A percentile compares a stretch with the other conserved stretches of the same genome.
Conservation (phyloP, 129 eudicot species). For the Lonicera japonica region DNA sequence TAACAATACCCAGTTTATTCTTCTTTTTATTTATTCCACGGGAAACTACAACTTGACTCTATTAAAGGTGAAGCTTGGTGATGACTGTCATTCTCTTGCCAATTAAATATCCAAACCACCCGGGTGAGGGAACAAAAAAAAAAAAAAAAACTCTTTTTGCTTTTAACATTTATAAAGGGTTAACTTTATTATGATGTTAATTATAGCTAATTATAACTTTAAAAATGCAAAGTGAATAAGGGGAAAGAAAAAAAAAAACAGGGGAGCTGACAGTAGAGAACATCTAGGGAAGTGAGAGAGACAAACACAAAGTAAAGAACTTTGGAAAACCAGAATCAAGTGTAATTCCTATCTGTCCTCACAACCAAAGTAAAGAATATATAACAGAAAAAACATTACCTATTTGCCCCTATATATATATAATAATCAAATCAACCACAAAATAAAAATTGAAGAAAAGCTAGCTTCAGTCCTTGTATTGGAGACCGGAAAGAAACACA, state of each 20-base stretch:
- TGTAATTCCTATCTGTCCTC: constrained; percentile 56
- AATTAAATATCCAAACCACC: constrained; percentile 5
- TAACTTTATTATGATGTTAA: background rate
- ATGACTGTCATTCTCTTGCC: background rate
- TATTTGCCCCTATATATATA: constrained; percentile 12
- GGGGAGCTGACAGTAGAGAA: constrained; percentile 53
- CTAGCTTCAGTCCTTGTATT: constrained; percentile 72
- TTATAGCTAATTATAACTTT: no score
- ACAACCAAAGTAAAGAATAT: constrained; percentile 53
- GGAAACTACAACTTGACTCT: constrained; percentile 1
- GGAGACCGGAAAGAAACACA: constrained; percentile 85
- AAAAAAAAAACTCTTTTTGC: no score
- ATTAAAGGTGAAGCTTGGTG: background rate
- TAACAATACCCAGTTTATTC: background rate
- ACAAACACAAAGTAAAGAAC: constrained; percentile 62
- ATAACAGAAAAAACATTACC: constrained; percentile 11
- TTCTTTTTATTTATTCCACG: background rate
- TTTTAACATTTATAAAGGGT: background rate
- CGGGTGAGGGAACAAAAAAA: no score
- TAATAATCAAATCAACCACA: constrained; percentile 9
- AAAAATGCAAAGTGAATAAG: no score
- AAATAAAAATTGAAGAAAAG: constrained; percentile 37
- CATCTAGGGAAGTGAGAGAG: constrained; percentile 87
- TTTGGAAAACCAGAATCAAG: constrained; percentile 59
- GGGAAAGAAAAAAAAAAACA: background rate